Evolutionary conservation across 177 flowering plant species (phyloP), one percentile per base, ranked within the genome.

Genomic region (Vitis hybrid): DNA sequence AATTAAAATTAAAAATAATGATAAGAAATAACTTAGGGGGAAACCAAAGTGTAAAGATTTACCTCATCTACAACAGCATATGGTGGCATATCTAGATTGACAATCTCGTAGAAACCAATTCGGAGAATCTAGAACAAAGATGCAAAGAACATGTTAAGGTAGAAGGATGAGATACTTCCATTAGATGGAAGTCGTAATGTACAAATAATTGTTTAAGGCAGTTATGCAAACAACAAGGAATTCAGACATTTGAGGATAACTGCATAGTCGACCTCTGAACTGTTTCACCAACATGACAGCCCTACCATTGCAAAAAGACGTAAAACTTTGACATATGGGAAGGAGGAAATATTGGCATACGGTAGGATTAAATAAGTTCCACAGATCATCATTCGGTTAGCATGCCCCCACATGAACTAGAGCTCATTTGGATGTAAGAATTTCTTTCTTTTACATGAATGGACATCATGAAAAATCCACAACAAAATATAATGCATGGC

Each of bases 41-140:
- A 32, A 4, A 27, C 4, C 16, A 48, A 1, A 46, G 11, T 21
- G 54, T 8, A 50, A 65, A 73, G 60, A 15, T 40, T 48, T 80
- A 89, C 98, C 98, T 94, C 97, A 80, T 94, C 85, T 56, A 94
- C 96, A 77, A 88, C 97, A 78, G 98, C 98, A 87, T 94, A 88
- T 64, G 94, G 77, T 27, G 98, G 96, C 92, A 92, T 88, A 50
- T 92, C 89, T 18, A 90, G 87, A 83, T 94, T 90, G 66, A 92
- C 75, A 74, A 94, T 88, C 87, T 94, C 98, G 67, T 90, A 92
- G 77, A 79, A 80, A 70, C 96, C 98, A 70, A 94, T 91, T 67
- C 98, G 88, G 50, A 94, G 97, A 79, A 94, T 94, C 98, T 92
- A 70, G 3, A 68, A 68, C 74, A 67, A 61, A 15, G 64, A 67